Evolutionary conservation across 805 yeast genomes (phyloP), one percentile per base, ranked within the genome.

Genomic region (Lachancea mirantina): DNA sequence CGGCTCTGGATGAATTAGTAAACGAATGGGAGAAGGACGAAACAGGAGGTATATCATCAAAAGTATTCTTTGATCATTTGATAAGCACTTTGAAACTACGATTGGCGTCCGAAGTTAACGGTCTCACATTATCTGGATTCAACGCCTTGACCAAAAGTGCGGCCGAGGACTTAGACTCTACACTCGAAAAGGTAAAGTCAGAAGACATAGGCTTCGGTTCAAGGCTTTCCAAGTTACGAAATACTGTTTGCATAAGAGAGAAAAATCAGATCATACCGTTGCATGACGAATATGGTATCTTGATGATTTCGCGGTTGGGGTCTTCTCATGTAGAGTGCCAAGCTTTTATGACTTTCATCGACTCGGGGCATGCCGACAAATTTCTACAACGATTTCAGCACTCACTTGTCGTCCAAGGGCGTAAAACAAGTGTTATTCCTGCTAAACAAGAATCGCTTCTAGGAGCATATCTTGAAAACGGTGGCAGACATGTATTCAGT

Each of bases 321-420:
- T 34, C 45, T 14, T 14, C 17, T 1, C 32, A 26, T 10, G 15
- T 49, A 21, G 17, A 26, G 3, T 41, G 40, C 10, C 48, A 45
- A 25, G 49, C 51, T 19, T 54, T 54, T 23, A 28, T 55, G 3
- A 52, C 61, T 2, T 55, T 55, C 30, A 20, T 20, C 2, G 32
- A 37, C 22, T 29, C 26, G 5, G 26, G 21, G 2, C 19, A 20
- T 8, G 54, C 57, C 3, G 10, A 16, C 5, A 13, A 27, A 6
- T 55, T 55, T 30, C 26, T 35, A 23, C 17, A 26, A 2, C 28
- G 24, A 5, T 47, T 40, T 25, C 9, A 34, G 5, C 22, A 26
- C 2, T 35, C 40, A 4, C 33, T 50, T 14, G 32, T 23, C 23
- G 26, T 55, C 1, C 40, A 36, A 11, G 58, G 57, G 1, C 45